Evolutionary conservation across 2,329 filamentous ascomycete genomes (phyloP).

Genomic region (Fusarium sp.): DNA sequence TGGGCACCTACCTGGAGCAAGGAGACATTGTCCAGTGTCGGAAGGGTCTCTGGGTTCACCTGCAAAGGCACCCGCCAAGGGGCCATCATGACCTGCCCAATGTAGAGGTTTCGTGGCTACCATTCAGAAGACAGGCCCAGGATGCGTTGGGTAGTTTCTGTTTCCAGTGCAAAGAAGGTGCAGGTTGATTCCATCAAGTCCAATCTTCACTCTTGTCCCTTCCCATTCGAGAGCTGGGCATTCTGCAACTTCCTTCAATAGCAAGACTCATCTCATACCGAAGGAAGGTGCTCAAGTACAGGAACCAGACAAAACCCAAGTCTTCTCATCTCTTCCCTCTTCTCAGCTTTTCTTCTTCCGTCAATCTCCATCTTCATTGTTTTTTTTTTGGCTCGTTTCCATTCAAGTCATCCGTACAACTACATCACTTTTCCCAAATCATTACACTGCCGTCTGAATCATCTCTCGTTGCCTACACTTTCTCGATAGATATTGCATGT

Average conservation of each 20-base stretch:
- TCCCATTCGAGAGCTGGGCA: background rate
- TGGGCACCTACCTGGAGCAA: background rate
- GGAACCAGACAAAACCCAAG: conserved; percentile 14
- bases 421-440: background rate
- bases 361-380: background rate
- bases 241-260: conserved; percentile 14
- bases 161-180: no score
- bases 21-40: background rate
- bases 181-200: no score
- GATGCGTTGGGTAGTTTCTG: no score
- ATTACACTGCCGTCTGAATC: background rate
- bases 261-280: background rate
- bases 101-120: no score
- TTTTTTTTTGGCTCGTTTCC: conserved; percentile 11
- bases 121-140: no score
- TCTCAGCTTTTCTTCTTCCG: conserved; percentile 11
- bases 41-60: background rate
- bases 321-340: background rate
- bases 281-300: conserved; percentile 13
- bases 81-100: no score
- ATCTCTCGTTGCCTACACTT: background rate
- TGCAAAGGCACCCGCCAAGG: no score
- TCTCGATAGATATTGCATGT: background rate
- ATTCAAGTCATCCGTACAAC: background rate
- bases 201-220: no score